Evolutionary conservation across 768 basidiomycete species (phyloP).

Genomic region (Podaxis mareebaensis): DNA sequence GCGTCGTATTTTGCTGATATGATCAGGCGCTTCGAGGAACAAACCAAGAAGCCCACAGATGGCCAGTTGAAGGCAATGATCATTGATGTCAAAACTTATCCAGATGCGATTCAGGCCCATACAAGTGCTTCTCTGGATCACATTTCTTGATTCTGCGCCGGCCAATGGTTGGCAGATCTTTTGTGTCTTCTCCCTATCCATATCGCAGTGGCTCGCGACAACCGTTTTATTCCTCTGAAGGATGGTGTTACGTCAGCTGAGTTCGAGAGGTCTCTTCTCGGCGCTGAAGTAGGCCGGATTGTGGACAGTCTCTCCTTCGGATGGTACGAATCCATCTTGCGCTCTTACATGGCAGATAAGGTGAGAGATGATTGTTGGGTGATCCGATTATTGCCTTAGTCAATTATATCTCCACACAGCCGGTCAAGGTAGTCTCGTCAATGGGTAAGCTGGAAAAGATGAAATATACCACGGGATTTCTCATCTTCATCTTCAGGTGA

Average conservation of each 20-base stretch:
- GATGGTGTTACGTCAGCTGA: slow-evolving; percentile 50
- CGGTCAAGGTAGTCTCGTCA: slow-evolving; percentile 64
- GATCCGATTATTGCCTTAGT: not conserved
- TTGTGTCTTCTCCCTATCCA: slow-evolving; percentile 67
- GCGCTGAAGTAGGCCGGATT: slow-evolving; percentile 57
- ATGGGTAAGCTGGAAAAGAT: slow-evolving; percentile 43
- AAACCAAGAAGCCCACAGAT: slow-evolving; percentile 53
- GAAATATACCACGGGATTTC: not conserved
- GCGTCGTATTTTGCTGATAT: slow-evolving; percentile 44
- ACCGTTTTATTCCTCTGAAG: slow-evolving; percentile 60
- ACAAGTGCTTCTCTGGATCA: not conserved
- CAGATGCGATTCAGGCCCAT: not conserved
- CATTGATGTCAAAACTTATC: slow-evolving; percentile 24
- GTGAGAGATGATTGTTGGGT: slow-evolving; percentile 24
- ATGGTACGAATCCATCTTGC: slow-evolving; percentile 67
- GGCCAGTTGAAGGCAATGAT: slow-evolving; percentile 39
- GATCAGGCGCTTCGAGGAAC: slow-evolving; percentile 46
- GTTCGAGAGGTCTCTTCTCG: slow-evolving; percentile 53
- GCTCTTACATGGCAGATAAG: slow-evolving; percentile 61
- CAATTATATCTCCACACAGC: slow-evolving; percentile 31
- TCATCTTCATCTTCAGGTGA: slow-evolving; percentile 37
- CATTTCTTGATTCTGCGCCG: slow-evolving; percentile 41
- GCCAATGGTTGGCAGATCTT: slow-evolving; percentile 64
- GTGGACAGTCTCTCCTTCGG: slow-evolving; percentile 57
- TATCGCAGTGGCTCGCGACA: slow-evolving; percentile 58